These are phyloP conservation scores for Globisporangium takayamanum DNA, from an alignment of 352 stramenopile genomes.

Conservation along the genomic window DNA sequence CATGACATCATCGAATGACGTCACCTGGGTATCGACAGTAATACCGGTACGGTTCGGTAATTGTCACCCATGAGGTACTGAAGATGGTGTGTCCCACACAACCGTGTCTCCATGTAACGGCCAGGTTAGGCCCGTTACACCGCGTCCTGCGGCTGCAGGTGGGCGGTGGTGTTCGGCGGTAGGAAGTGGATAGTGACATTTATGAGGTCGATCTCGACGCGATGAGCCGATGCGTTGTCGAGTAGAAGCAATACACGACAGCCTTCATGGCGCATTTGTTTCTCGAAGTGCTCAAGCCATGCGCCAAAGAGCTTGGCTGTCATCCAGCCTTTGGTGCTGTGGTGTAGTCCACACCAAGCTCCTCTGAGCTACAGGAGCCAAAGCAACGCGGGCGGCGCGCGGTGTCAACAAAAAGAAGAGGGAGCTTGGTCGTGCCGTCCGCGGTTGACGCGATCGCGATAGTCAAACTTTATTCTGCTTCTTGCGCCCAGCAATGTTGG, in stretches of 20 bases:
- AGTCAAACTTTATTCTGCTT: neutral
- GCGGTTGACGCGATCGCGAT: neutral
- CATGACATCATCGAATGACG: too few species aligned
- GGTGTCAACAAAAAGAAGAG: neutral
- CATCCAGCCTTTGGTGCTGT: too few species aligned
- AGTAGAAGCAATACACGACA: neutral
- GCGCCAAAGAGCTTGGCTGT: neutral
- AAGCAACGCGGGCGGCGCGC: neutral
- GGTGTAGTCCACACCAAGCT: slow-evolving; percentile 1
- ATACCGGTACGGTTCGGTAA: too few species aligned
- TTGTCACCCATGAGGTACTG: too few species aligned
- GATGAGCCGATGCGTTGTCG: neutral
- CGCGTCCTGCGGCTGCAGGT: neutral
- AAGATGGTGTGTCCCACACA: too few species aligned
- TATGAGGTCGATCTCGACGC: neutral
- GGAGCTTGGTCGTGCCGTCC: neutral
- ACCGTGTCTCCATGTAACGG: too few species aligned
- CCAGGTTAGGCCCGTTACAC: too few species aligned
- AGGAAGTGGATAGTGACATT: neutral
- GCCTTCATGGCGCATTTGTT: too few species aligned
- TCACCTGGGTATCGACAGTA: too few species aligned
- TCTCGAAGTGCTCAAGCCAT: neutral
- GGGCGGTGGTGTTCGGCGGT: neutral
- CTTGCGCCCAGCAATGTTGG: neutral
- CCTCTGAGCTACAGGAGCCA: neutral